These are phyloP conservation scores for Symbiodinium pilosum DNA, from an alignment of 73 alveolate species.

Conservation along the genomic window DNA sequence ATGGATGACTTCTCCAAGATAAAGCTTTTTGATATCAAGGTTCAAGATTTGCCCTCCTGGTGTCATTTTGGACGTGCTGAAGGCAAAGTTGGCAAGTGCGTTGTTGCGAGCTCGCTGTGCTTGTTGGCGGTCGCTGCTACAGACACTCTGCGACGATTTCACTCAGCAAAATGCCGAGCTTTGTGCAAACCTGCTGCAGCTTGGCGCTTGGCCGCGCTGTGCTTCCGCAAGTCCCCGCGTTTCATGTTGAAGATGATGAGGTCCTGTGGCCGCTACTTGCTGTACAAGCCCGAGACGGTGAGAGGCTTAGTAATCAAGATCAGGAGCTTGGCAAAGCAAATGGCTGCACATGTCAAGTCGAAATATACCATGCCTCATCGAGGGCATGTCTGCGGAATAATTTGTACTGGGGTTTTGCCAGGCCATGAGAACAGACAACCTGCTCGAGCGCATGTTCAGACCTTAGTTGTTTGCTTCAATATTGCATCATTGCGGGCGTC, in stretches of 20 bases:
- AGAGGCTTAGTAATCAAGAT: neutral
- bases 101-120: neutral
- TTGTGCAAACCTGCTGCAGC: conserved; percentile 95
- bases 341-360: neutral
- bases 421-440: conserved; percentile 96
- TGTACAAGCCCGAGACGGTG: conserved; percentile 95
- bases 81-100: conserved; percentile 6
- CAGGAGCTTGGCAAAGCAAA: neutral
- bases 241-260: neutral
- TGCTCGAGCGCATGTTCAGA: conserved; percentile 95
- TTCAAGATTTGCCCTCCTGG: conserved; percentile 96
- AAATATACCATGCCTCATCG: neutral
- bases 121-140: neutral
- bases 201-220: neutral
- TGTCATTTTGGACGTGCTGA: conserved; percentile 95
- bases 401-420: too few relatives aligned
- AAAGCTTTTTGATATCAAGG: conserved; percentile 95
- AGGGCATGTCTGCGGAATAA: too few relatives aligned
- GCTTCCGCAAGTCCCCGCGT: neutral
- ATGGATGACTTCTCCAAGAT: neutral
- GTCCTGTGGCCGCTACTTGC: conserved; percentile 96
- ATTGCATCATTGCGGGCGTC: too few relatives aligned
- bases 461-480: too few relatives aligned
- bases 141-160: conserved; percentile 96
- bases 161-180: conserved; percentile 96